Base-by-base conservation (phyloP, 2,329 filamentous ascomycete genomes). In the Ustilaginoidea virens region DNA sequence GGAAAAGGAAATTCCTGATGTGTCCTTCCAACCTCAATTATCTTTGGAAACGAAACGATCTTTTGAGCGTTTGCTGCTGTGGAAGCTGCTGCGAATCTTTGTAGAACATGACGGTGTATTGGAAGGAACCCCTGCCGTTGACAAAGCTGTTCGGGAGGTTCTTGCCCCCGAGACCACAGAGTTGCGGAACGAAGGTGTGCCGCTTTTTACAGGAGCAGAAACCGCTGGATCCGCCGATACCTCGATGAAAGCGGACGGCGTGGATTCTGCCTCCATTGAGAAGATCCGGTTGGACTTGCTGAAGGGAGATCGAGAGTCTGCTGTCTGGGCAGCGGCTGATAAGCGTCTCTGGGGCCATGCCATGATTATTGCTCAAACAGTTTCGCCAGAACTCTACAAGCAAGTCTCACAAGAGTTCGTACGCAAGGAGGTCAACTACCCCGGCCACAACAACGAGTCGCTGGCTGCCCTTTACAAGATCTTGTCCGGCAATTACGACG, bases 311-410 rank as follows among this genome's bases (percentile, higher is more conserved):
- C 72, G 85, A 14, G 85, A 94, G 45, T 82, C 86, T 40, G 90
- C 90, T 5, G 80, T 92, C 1, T 96, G 87, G 87, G 66, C 79
- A 38, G 86, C 90, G 4, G 87, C 85, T 18, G 90, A 98, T 50
- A 85, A 86, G 50, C 74, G 86, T 27, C 61, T 98, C 3, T 98
- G 92, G 92, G 90, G 83, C 2, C 92, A 98, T 51, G 92, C 90
- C 3, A 80, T 98, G 67, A 63, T 98, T 13, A 77, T 98, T 20
- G 79, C 90, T 2, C 69, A 73, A 35, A 74, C 73, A 0, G 51
- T 92, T 55, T 90, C 82, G 2, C 62, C 80, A 27, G 80, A 82
- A 14, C 62, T 92, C 3, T 96, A 92, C 69, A 92, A 85, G 49
- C 81, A 92, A 47, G 86, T 98, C 16, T 74, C 85, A 1, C 85